A percentile compares a stretch with the other conserved stretches of the same genome.
These are phyloP conservation scores for Metarhizium sp. DNA, from an alignment of 2,329 filamentous ascomycete species.

Conservation along the genomic window DNA sequence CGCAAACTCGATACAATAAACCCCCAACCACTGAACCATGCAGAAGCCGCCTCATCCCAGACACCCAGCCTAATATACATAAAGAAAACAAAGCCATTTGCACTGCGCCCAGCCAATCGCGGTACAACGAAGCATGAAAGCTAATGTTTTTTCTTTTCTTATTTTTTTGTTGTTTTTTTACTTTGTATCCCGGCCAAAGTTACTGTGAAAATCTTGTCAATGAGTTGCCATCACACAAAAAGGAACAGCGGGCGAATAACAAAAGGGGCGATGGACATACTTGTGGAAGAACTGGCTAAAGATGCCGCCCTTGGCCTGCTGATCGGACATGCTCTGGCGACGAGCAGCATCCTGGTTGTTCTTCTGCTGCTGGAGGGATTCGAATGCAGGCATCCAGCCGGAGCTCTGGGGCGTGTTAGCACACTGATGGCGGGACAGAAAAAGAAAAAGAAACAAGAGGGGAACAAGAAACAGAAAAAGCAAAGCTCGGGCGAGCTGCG, in stretches of 20 bases:
- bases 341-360: slow-evolving; percentile 37
- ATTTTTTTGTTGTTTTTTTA: not conserved
- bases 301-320: slow-evolving; percentile 38
- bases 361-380: slow-evolving; percentile 42
- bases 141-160: too few relatives aligned
- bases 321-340: slow-evolving; percentile 46
- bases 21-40: not conserved
- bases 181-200: slow-evolving; percentile 23
- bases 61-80: not conserved
- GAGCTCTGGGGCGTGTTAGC: slow-evolving; percentile 28
- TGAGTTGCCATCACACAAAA: not conserved
- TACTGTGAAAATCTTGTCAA: slow-evolving; percentile 13
- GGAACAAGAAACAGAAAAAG: too few relatives aligned
- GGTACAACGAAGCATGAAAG: not conserved
- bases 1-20: not conserved
- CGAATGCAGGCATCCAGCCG: slow-evolving; percentile 37
- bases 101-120: not conserved
- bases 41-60: not conserved
- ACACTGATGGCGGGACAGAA: not conserved
- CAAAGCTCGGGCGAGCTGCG: too few relatives aligned
- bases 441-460: not conserved
- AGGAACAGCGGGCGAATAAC: not conserved
- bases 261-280: slow-evolving; percentile 25
- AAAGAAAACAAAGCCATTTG: not conserved
- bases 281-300: slow-evolving; percentile 48